phyloP scores from a whole-genome alignment of 768 basidiomycete species.

The Trametes meyenii region DNA sequence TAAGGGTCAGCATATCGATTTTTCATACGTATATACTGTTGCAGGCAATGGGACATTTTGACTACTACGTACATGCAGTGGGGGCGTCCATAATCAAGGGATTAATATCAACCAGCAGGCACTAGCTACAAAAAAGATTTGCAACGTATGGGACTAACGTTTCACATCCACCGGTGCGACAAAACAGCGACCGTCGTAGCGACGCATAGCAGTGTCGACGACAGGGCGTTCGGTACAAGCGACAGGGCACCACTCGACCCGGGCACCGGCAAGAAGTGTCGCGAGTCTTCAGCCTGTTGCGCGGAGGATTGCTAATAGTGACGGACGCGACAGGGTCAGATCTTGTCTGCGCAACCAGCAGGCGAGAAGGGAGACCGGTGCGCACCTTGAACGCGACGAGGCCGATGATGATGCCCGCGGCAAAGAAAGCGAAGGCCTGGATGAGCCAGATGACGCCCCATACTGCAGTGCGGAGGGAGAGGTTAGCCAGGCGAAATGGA shows the following conservation, averaged over 20 bases:
- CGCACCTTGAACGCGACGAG: slow-evolving; percentile 79
- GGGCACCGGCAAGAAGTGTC: slow-evolving; percentile 63
- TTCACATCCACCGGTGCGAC: slow-evolving; percentile 9
- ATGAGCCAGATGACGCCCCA: slow-evolving; percentile 92
- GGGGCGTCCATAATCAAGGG: too few species aligned
- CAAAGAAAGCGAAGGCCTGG: slow-evolving; percentile 73
- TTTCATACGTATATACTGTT: too few species aligned
- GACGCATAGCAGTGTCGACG: slow-evolving; percentile 4
- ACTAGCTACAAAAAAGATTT: background rate
- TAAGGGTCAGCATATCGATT: too few species aligned
- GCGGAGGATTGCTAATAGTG: slow-evolving; percentile 55
- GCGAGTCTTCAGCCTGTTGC: slow-evolving; percentile 54
- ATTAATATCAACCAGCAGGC: background rate
- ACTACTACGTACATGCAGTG: too few species aligned
- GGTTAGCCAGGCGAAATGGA: background rate
- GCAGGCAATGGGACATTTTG: too few species aligned
- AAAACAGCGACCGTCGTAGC: background rate
- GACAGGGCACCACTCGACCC: slow-evolving; percentile 40
- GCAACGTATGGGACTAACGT: too few species aligned
- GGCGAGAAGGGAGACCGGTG: slow-evolving; percentile 3
- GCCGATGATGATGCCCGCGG: slow-evolving; percentile 74
- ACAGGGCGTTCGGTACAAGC: background rate
- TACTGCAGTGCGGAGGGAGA: slow-evolving; percentile 43
- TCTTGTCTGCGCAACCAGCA: background rate
- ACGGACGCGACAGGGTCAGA: background rate